Evolutionary conservation across 2,329 filamentous ascomycete genomes (phyloP).

Genomic region (Penicillium sp.): DNA sequence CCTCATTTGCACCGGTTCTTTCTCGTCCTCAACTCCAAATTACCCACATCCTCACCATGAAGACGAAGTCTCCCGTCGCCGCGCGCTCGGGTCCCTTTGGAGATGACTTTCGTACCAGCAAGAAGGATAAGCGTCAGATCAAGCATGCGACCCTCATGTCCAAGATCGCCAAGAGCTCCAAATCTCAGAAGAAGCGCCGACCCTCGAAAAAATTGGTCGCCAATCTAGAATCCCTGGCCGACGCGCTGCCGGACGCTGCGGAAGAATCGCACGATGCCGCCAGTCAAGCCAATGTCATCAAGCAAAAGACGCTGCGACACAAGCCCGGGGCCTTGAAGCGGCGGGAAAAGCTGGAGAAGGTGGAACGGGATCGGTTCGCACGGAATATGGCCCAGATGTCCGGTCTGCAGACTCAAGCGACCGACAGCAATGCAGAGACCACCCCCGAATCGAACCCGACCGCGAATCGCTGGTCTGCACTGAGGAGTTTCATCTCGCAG

Average conservation of each 20-base stretch:
- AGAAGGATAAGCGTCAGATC: constrained; percentile 79
- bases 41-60: neutral
- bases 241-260: constrained; percentile 69
- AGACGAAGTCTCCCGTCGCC: constrained; percentile 2
- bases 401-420: constrained; percentile 32
- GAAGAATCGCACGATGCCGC: constrained; percentile 46
- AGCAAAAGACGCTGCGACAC: constrained; percentile 71
- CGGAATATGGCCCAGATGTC: constrained; percentile 76
- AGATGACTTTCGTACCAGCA: constrained; percentile 64
- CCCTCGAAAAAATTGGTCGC: constrained; percentile 76
- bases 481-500: constrained; percentile 78
- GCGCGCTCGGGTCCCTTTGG: constrained; percentile 20
- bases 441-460: constrained; percentile 36
- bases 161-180: constrained; percentile 66
- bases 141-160: constrained; percentile 78
- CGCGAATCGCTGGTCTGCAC: constrained; percentile 70
- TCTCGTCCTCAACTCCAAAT: constrained; percentile 7
- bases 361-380: constrained; percentile 81
- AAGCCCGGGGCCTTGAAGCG: constrained; percentile 77
- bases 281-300: constrained; percentile 65
- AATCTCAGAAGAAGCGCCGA: constrained; percentile 62
- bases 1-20: constrained; percentile 7
- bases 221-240: constrained; percentile 71
- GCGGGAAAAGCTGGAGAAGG: constrained; percentile 74
- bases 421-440: constrained; percentile 21